These are phyloP conservation scores for Serendipita sp. DNA, from an alignment of 768 basidiomycete genomes.

Conservation along the genomic window DNA sequence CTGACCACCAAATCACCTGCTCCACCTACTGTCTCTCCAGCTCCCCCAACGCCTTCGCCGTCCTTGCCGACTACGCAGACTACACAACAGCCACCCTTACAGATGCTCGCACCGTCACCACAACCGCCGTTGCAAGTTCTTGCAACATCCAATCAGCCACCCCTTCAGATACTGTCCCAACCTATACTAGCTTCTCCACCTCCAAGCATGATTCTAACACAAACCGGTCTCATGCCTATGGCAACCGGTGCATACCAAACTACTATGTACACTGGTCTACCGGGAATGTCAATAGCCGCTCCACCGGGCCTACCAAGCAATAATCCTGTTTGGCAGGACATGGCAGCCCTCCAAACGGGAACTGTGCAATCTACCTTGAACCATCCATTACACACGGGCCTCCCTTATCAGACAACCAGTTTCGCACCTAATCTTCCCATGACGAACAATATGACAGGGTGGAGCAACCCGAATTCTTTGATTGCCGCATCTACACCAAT, in stretches of 20 bases:
- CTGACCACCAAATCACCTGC: not conserved
- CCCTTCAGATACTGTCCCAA: not conserved
- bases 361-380: not conserved
- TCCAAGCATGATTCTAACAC: not conserved
- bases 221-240: not conserved
- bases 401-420: not conserved
- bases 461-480: not conserved
- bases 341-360: not conserved
- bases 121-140: not conserved
- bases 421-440: not conserved
- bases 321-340: constrained; percentile 1
- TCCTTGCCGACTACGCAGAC: not conserved
- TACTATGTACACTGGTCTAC: not conserved
- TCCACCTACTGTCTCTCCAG: not conserved
- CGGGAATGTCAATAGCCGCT: not conserved
- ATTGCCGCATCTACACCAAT: not conserved
- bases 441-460: not conserved
- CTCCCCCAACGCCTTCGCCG: not conserved
- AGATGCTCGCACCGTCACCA: not conserved
- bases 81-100: not conserved
- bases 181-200: not conserved
- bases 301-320: not conserved
- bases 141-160: not conserved
- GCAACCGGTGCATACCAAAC: not conserved
- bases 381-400: not conserved